phyloP scores from a whole-genome alignment of 345 rosid genomes.

The Euphorbia tirucalli region DNA sequence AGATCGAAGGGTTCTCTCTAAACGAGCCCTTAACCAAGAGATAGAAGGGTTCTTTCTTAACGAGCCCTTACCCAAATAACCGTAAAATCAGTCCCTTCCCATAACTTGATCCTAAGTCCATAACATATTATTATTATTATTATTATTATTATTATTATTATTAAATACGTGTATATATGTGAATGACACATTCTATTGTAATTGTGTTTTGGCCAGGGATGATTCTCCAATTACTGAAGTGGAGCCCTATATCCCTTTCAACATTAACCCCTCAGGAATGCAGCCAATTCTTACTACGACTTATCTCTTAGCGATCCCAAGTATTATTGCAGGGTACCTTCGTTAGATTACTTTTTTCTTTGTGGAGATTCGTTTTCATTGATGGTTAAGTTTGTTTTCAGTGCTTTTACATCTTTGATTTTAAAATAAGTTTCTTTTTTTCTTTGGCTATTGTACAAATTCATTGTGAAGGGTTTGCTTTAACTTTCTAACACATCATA shows the following conservation, averaged over 20 bases:
- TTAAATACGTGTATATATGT: neutral
- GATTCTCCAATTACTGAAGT: constrained; percentile 89
- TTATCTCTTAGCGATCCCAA: constrained; percentile 83
- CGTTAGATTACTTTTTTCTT: neutral
- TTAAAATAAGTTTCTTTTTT: neutral
- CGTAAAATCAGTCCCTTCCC: too few relatives aligned
- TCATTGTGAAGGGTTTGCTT: neutral
- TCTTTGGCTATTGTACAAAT: neutral
- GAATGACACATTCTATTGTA: constrained; percentile 14
- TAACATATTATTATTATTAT: too few relatives aligned
- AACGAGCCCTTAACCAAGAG: too few relatives aligned
- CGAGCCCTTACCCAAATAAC: too few relatives aligned
- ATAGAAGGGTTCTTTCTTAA: too few relatives aligned
- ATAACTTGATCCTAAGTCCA: too few relatives aligned
- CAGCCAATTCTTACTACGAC: constrained; percentile 92
- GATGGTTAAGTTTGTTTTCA: neutral
- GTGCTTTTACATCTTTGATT: constrained; percentile 4
- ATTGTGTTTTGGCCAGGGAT: constrained; percentile 54
- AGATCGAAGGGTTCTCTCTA: too few relatives aligned
- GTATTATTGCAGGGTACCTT: constrained; percentile 83
- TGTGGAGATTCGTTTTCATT: neutral
- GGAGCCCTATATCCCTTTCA: constrained; percentile 92
- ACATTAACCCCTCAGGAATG: constrained; percentile 97
- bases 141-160: too few relatives aligned
- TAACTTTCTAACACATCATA: constrained; percentile 29